A percentile compares a stretch with the other conserved stretches of the same genome.
Evolutionary conservation across 768 basidiomycete genomes (phyloP).

Genomic region (Psilocybe subaeruginosa): DNA sequence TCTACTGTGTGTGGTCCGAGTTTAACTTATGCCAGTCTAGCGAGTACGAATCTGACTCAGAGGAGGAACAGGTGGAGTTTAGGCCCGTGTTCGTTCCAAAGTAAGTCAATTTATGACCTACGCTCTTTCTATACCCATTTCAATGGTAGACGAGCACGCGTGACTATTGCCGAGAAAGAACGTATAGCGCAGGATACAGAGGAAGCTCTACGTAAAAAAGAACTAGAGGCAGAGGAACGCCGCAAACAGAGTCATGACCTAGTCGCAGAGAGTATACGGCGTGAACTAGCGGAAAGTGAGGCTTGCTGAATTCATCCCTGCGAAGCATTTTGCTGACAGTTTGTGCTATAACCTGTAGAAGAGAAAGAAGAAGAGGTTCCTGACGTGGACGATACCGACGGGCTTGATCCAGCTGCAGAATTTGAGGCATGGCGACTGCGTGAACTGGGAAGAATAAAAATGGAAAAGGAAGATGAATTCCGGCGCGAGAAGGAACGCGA

Average conservation of each 20-base stretch:
- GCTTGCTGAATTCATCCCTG: conserved; percentile 28
- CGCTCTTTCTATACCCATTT: conserved; percentile 4
- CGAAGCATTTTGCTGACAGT: not conserved
- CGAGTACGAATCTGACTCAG: conserved; percentile 83
- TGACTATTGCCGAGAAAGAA: conserved; percentile 72
- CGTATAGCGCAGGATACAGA: conserved; percentile 73
- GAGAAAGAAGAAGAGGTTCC: conserved; percentile 84
- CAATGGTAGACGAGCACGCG: conserved; percentile 66
- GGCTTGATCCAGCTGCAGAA: conserved; percentile 83
- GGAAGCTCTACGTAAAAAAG: conserved; percentile 69
- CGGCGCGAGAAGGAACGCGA: conserved; percentile 83
- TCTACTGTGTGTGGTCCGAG: conserved; percentile 3
- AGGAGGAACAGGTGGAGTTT: conserved; percentile 81
- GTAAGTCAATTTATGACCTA: conserved; percentile 44
- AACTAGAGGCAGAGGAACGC: conserved; percentile 79
- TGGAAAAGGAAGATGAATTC: conserved; percentile 89
- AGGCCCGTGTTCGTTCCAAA: conserved; percentile 95
- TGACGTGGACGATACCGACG: conserved; percentile 96
- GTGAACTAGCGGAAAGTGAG: conserved; percentile 89
- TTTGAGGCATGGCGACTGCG: conserved; percentile 97
- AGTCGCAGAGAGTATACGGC: conserved; percentile 91
- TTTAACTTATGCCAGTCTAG: conserved; percentile 61
- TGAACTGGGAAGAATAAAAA: conserved; percentile 91
- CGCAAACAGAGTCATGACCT: conserved; percentile 89
- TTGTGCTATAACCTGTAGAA: conserved; percentile 49